Base-by-base conservation (phyloP, 1,139 yeast species). In the Candida smagusa region DNA sequence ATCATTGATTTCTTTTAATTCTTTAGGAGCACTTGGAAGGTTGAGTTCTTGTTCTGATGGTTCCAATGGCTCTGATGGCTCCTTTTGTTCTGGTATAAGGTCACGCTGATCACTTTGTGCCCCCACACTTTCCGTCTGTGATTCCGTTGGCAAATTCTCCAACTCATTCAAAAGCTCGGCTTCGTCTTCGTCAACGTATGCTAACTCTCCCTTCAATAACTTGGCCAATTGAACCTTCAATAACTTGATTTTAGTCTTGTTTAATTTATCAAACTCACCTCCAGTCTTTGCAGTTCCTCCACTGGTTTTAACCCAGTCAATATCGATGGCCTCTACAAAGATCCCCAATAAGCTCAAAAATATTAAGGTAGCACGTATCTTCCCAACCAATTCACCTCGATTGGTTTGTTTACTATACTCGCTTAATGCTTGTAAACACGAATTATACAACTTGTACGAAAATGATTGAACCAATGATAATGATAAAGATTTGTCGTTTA, bases 401-500 rank as follows among this genome's bases (percentile, higher is more conserved):
- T 53, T 48, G 36, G 55, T 47, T 36, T 49, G 34, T 13, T 60
- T 63, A 13, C 57, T 52, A 34, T 60, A 61, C 12, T 49, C 42
- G 34, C 49, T 43, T 33, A 70, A 53, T 22, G 54, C 59, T 31
- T 56, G 57, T 19, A 71, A 54, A 40, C 72, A 59, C 21, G 72
- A 67, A 38, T 77, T 79, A 58, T 83, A 83, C 27, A 88, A 68
- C 43, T 72, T 71, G 52, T 75, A 70, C 3, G 82, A 75, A 59
- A 88, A 87, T 35, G 71, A 67, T 48, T 79, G 68, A 2, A 84
- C 79, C 30, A 81, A 72, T 9, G 77, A 74, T 39, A 76, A 63
- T 4, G 88, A 77, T 11, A 78, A 62, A 11, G 71, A 74, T 45
- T 77, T 78, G 47, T 83, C 86, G 24, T 59, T 62, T 34, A 86